Percentiles rank a stretch among this genome's conserved stretches.
phyloP scores from a whole-genome alignment of 768 basidiomycete genomes.

The Guyanaporus albipodus region DNA sequence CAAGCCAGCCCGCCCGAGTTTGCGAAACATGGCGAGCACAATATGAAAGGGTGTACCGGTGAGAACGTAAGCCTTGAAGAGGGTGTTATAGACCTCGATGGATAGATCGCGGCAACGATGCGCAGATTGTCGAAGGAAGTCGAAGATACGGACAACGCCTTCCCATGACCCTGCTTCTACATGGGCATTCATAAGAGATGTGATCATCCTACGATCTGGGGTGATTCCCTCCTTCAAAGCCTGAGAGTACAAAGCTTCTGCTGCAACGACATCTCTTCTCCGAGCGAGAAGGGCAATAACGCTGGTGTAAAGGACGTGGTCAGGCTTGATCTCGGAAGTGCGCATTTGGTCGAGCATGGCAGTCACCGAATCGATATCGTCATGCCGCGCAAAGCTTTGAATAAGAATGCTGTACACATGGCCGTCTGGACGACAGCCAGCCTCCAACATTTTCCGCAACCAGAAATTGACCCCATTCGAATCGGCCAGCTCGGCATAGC shows the following conservation, averaged over 20 bases:
- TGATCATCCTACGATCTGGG: conserved; percentile 63
- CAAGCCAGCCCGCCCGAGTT: conserved; percentile 45
- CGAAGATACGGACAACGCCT: conserved; percentile 67
- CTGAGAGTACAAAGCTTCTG: conserved; percentile 62
- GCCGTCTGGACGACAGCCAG: conserved; percentile 49
- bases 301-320: conserved; percentile 56
- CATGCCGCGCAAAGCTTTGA: conserved; percentile 48
- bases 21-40: conserved; percentile 59
- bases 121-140: conserved; percentile 45
- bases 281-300: conserved; percentile 64
- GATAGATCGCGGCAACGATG: conserved; percentile 39
- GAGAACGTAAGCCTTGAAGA: conserved; percentile 80
- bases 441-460: conserved; percentile 48
- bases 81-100: conserved; percentile 67
- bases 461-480: conserved; percentile 47
- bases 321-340: conserved; percentile 41
- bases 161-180: conserved; percentile 78
- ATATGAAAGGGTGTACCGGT: conserved; percentile 71
- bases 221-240: conserved; percentile 58
- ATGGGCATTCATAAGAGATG: conserved; percentile 76
- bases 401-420: conserved; percentile 61
- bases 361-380: conserved; percentile 51
- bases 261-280: conserved; percentile 57
- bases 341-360: conserved; percentile 61
- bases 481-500: conserved; percentile 46